These are phyloP conservation scores for Alternaria triticina DNA, from an alignment of 2,329 filamentous ascomycete genomes.

Conservation along the genomic window DNA sequence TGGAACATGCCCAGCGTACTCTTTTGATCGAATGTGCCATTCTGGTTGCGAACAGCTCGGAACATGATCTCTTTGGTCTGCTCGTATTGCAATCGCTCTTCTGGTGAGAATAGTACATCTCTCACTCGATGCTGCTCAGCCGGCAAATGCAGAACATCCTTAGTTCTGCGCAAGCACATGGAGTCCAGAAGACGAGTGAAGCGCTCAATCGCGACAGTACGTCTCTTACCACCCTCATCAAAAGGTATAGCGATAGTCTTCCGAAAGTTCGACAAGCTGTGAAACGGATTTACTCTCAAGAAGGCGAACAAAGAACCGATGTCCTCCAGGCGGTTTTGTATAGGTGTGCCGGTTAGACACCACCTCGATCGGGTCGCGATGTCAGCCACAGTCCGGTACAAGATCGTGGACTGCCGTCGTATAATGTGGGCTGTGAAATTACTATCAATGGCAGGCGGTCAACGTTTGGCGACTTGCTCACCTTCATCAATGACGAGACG, in stretches of 20 bases:
- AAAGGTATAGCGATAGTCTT: slow-evolving; percentile 54
- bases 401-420: slow-evolving; percentile 55
- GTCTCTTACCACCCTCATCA: slow-evolving; percentile 32
- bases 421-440: slow-evolving; percentile 56
- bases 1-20: slow-evolving; percentile 56
- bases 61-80: slow-evolving; percentile 46
- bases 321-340: slow-evolving; percentile 62
- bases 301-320: slow-evolving; percentile 60
- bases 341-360: slow-evolving; percentile 50
- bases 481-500: slow-evolving; percentile 41
- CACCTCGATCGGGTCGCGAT: slow-evolving; percentile 57
- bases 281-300: slow-evolving; percentile 53
- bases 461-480: not conserved
- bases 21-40: slow-evolving; percentile 43
- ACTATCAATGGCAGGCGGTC: not conserved
- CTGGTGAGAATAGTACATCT: slow-evolving; percentile 41
- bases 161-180: slow-evolving; percentile 53
- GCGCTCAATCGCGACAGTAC: slow-evolving; percentile 23
- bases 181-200: slow-evolving; percentile 43
- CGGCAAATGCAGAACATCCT: slow-evolving; percentile 51
- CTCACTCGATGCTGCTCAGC: slow-evolving; percentile 29
- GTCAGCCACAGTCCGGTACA: slow-evolving; percentile 52
- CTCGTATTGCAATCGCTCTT: slow-evolving; percentile 39
- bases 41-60: slow-evolving; percentile 49
- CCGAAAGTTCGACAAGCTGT: slow-evolving; percentile 51